Base-by-base conservation (phyloP, 2,329 filamentous ascomycete genomes). In the Anisogramma anomala region DNA sequence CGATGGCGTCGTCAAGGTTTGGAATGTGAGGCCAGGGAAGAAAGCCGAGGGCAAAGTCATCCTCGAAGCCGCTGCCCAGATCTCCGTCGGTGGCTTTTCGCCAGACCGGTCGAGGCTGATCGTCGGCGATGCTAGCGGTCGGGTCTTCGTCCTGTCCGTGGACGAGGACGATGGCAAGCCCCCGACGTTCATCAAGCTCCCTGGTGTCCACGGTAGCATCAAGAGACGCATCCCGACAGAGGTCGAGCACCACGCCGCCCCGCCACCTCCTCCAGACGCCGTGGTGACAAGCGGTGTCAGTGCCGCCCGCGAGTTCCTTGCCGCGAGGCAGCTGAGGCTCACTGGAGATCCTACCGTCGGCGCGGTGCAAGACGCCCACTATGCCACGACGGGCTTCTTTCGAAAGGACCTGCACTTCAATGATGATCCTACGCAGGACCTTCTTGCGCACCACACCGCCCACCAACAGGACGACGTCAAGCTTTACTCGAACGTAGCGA, bases 1-100 rank as follows among this genome's bases (percentile, higher is more conserved):
- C 1, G 77, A 81, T 46, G 77, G 77, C 1, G 63, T 71, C 0
- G 64, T 81, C 13, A 79, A 75, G 45, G 72, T 74, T 2, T 81
- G 77, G 77, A 74, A 79, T 47, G 58, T 80, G 7, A 68, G 71
- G 8, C 61, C 62, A 33, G 52, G 36, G 37, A 57, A 48, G 20
- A 54, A 60, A 39, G 69, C 64, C 0, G 64, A 72, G 33, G 61
- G 79, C 4, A 66, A 70, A 17, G 63, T 70, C 37, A 57, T 80
- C 1, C 58, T 79, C 1, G 64, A 71, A 44, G 68, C 69, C 1
- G 63, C 71, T 0, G 74, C 67, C 0, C 71, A 74, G 0, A 69
- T 81, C 14, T 72, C 72, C 0, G 69, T 63, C 43, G 77, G 77
- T 1, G 64, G 66, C 2, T 81, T 80, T 45, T 77, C 73, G 0